These are phyloP conservation scores for Trametes versicolor DNA, from an alignment of 1,284 basidiomycete genomes.

Conservation along the genomic window DNA sequence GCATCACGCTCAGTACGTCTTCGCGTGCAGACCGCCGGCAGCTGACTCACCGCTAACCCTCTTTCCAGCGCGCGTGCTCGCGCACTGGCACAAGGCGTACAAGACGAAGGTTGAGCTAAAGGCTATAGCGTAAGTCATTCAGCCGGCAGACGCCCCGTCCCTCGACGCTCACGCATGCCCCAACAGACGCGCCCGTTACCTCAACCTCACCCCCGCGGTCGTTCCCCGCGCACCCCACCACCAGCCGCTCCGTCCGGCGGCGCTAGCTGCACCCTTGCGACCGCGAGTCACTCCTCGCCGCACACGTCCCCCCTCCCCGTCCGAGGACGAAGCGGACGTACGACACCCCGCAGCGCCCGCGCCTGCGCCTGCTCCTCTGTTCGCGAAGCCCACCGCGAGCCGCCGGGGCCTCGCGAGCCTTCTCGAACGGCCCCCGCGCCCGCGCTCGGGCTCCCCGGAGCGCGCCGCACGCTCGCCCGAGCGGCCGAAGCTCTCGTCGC, in stretches of 20 bases:
- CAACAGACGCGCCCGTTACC: constrained; percentile 69
- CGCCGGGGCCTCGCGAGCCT: constrained; percentile 51
- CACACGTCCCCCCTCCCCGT: constrained; percentile 37
- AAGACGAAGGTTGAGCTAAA: constrained; percentile 77
- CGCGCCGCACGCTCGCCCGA: constrained; percentile 44
- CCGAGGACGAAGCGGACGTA: constrained; percentile 42
- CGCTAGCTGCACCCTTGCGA: constrained; percentile 24
- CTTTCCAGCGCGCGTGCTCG: constrained; percentile 63
- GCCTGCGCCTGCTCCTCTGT: constrained; percentile 40
- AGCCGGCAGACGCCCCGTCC: constrained; percentile 1
- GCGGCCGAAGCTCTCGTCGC: constrained; percentile 45
- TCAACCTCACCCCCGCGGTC: constrained; percentile 67
- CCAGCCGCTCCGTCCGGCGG: constrained; percentile 27
- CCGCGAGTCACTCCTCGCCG: constrained; percentile 39
- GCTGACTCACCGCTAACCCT: constrained; percentile 28
- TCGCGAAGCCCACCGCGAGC: constrained; percentile 39
- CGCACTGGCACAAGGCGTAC: constrained; percentile 72
- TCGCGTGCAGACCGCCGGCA: constrained; percentile 10
- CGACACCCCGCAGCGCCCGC: constrained; percentile 37
- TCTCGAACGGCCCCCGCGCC: constrained; percentile 38
- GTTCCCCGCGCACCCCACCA: constrained; percentile 37
- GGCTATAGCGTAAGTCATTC: constrained; percentile 76
- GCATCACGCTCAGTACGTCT: constrained; percentile 65
- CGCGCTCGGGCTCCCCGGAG: constrained; percentile 25
- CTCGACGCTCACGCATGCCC: constrained; percentile 23